Evolutionary conservation across 2,329 filamentous ascomycete species (phyloP).

Genomic region (Trichoderma breve): DNA sequence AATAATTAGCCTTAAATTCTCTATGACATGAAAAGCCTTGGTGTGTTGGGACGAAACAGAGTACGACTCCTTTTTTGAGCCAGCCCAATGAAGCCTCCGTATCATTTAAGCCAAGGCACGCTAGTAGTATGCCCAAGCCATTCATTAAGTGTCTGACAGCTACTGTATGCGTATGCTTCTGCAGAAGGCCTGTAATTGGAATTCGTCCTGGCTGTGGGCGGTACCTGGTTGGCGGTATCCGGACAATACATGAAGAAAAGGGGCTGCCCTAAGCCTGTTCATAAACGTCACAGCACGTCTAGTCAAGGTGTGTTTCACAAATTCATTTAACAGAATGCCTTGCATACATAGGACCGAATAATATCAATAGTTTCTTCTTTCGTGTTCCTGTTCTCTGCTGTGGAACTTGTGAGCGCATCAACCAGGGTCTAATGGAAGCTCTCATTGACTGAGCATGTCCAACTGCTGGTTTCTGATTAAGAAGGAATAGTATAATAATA

Average conservation of each 20-base stretch:
- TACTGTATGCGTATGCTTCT: not conserved
- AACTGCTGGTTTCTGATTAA: not conserved
- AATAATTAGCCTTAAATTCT: not conserved
- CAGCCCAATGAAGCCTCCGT: not conserved
- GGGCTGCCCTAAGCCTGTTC: not conserved
- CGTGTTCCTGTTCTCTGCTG: conserved; percentile 9
- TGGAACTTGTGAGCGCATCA: conserved; percentile 11
- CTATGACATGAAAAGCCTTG: not conserved
- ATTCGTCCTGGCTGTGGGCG: not conserved
- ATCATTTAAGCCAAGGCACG: not conserved
- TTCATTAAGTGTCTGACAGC: not conserved
- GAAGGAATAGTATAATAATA: conserved; percentile 2
- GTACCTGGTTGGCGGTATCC: not conserved
- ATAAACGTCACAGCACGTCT: conserved; percentile 20
- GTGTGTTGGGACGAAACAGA: not conserved
- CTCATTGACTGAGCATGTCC: not conserved
- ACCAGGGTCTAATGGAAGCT: not conserved
- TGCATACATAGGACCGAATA: conserved; percentile 19
- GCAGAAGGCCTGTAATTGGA: not conserved
- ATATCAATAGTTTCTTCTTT: conserved; percentile 10
- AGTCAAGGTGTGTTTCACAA: conserved; percentile 15
- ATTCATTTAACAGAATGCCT: not conserved
- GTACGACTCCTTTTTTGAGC: not conserved
- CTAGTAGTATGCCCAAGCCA: not conserved
- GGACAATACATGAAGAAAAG: not conserved